Conservation (phyloP, 345 rosid genomes). For the Euclidium syriacum region DNA sequence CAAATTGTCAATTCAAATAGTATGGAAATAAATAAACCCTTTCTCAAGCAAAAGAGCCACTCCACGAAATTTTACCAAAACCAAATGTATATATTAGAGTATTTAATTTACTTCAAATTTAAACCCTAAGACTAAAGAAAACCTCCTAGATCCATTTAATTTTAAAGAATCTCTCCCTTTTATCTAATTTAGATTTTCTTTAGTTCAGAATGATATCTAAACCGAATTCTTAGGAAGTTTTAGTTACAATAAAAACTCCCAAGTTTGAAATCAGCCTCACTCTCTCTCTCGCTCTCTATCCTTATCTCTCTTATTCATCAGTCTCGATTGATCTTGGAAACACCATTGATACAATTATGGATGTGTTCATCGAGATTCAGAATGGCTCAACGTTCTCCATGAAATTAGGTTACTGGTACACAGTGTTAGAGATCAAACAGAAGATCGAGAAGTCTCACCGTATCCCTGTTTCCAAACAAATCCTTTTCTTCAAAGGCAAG, state of each 20-base stretch:
- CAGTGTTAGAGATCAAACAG: conserved; percentile 68
- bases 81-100: too few relatives aligned
- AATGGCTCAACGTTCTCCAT: conserved; percentile 48
- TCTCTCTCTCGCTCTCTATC: not conserved
- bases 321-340: not conserved
- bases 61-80: too few relatives aligned
- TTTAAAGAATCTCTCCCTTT: too few relatives aligned
- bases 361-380: conserved; percentile 56
- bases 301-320: not conserved
- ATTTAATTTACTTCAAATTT: too few relatives aligned
- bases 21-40: too few relatives aligned
- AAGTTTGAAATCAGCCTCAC: not conserved
- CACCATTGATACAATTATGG: conserved; percentile 44
- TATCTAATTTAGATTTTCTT: too few relatives aligned
- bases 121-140: too few relatives aligned
- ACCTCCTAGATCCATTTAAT: too few relatives aligned
- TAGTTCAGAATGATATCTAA: too few relatives aligned
- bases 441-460: conserved; percentile 62
- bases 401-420: conserved; percentile 69
- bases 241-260: not conserved
- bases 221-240: too few relatives aligned
- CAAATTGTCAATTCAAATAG: too few relatives aligned
- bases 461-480: conserved; percentile 50
- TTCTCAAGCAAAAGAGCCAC: too few relatives aligned
- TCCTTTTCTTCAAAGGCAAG: conserved; percentile 57